Evolutionary conservation across 768 basidiomycete genomes (phyloP).

Genomic region (Leccinum subtestaceum): DNA sequence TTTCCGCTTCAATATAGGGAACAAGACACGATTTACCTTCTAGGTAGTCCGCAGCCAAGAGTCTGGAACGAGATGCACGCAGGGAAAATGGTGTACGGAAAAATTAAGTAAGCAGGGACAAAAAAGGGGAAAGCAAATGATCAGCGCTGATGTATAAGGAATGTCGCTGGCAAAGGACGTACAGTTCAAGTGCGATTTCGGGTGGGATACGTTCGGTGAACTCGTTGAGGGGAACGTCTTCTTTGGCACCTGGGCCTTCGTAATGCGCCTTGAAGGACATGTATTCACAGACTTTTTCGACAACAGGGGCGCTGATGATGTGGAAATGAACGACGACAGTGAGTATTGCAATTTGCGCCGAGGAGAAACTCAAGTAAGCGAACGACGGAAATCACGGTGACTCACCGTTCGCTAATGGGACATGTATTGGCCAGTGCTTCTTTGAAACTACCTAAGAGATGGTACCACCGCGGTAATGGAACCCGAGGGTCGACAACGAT

Average conservation of each 20-base stretch:
- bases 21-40: conserved; percentile 42
- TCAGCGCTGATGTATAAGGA: conserved; percentile 12
- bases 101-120: background rate
- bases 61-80: conserved; percentile 32
- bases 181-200: conserved; percentile 89
- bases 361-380: conserved; percentile 3
- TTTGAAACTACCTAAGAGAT: conserved; percentile 58
- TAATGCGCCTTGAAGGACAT: conserved; percentile 83
- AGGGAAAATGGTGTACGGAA: conserved; percentile 7
- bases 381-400: background rate
- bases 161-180: conserved; percentile 33
- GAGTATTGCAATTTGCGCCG: background rate
- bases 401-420: conserved; percentile 68
- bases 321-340: background rate
- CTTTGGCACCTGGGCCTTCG: conserved; percentile 63
- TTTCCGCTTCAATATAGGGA: conserved; percentile 17
- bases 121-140: background rate
- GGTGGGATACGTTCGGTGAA: conserved; percentile 81
- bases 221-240: conserved; percentile 74
- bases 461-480: conserved; percentile 11
- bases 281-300: conserved; percentile 88
- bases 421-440: conserved; percentile 74
- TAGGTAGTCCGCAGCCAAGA: conserved; percentile 64
- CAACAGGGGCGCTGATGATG: conserved; percentile 54
- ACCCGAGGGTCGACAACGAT: conserved; percentile 2